Conservation (phyloP, 371 early-diverging fungal species). For the Syncephalis plumigaleata region DNA sequence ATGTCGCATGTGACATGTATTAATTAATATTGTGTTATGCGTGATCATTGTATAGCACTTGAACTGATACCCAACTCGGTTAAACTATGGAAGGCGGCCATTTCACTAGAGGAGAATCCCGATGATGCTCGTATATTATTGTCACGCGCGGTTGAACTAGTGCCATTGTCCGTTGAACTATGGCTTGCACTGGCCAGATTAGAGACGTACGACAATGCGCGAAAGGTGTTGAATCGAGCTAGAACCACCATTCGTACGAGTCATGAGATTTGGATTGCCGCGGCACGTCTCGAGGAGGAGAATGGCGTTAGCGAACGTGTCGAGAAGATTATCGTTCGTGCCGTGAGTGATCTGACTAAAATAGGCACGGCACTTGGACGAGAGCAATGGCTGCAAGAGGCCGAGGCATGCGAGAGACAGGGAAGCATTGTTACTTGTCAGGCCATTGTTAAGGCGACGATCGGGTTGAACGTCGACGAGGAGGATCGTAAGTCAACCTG, state of each 20-base stretch:
- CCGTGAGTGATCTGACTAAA: conserved; percentile 43
- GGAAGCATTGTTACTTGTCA: conserved; percentile 60
- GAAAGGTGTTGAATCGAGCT: conserved; percentile 76
- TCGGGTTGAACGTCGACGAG: conserved; percentile 63
- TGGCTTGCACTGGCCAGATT: conserved; percentile 90
- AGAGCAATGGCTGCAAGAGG: conserved; percentile 87
- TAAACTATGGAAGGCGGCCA: conserved; percentile 81
- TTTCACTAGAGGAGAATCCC: conserved; percentile 80
- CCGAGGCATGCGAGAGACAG: conserved; percentile 67
- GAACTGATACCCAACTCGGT: conserved; percentile 89
- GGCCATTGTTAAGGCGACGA: conserved; percentile 66
- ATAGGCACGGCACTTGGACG: conserved; percentile 54
- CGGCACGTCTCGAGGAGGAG: conserved; percentile 81
- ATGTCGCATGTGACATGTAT: no score
- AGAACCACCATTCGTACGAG: conserved; percentile 70
- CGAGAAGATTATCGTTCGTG: conserved; percentile 48
- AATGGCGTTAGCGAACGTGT: conserved; percentile 48
- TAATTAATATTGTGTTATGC: no score
- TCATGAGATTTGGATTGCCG: conserved; percentile 91
- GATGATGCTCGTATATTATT: conserved; percentile 81
- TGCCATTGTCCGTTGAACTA: conserved; percentile 77
- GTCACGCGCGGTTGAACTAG: conserved; percentile 81
- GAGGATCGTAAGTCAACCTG: conserved; percentile 66
- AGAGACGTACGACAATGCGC: conserved; percentile 81
- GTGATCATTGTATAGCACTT: no score